Percentiles rank a stretch among this genome's conserved stretches.
Evolutionary conservation across 2,329 filamentous ascomycete genomes (phyloP).

Genomic region (Hypoxylon sp.): DNA sequence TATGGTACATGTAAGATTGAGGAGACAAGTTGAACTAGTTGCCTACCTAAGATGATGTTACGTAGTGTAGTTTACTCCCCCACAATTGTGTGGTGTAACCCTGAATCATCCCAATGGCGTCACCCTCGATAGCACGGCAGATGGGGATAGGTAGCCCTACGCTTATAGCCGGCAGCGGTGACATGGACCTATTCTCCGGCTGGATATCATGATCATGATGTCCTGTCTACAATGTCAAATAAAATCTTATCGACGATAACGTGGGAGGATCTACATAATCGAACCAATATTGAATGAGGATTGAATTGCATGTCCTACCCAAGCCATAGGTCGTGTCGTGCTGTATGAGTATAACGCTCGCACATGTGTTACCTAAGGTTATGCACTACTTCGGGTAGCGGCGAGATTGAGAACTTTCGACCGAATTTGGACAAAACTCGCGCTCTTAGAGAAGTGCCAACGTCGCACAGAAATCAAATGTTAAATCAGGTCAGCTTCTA

Average conservation of each 20-base stretch:
- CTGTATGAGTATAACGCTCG: neutral
- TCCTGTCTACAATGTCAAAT: neutral
- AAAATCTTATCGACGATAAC: neutral
- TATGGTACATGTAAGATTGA: neutral
- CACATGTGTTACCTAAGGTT: neutral
- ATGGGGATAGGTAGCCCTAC: constrained; percentile 10
- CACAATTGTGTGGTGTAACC: constrained; percentile 19
- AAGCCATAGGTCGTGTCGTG: constrained; percentile 15
- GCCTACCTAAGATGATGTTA: neutral
- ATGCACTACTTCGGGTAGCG: constrained; percentile 8
- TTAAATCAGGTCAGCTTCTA: constrained; percentile 19
- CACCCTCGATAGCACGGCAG: constrained; percentile 19
- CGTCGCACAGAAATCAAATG: constrained; percentile 3
- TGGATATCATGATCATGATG: constrained; percentile 2
- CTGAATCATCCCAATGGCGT: constrained; percentile 25
- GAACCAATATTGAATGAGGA: neutral
- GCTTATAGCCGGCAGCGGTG: constrained; percentile 13
- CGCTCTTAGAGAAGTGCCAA: neutral
- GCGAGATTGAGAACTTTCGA: neutral
- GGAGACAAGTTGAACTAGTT: constrained; percentile 4
- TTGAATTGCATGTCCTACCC: constrained; percentile 9
- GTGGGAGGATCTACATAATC: neutral
- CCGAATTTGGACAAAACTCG: neutral
- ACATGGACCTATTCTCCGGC: constrained; percentile 9
- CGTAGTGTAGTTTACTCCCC: constrained; percentile 1